phyloP scores from a whole-genome alignment of 2,329 filamentous ascomycete species.

The Zymoseptoria brevis region DNA sequence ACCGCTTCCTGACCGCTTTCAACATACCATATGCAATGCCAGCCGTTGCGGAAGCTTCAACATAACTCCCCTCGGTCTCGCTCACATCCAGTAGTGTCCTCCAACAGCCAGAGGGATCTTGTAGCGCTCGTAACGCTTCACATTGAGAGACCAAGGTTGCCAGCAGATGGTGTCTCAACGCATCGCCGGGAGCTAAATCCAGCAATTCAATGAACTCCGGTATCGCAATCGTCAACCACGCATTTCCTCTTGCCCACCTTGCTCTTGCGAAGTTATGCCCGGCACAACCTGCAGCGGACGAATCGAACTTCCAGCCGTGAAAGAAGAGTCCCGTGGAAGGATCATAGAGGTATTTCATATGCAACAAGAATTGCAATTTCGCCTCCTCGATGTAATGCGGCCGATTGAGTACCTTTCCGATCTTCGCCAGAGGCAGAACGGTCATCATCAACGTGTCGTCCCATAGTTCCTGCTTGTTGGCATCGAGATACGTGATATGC shows the following conservation, averaged over 20 bases:
- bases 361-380: slow-evolving; percentile 67
- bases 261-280: slow-evolving; percentile 51
- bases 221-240: slow-evolving; percentile 75
- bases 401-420: slow-evolving; percentile 60
- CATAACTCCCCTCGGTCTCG: slow-evolving; percentile 60
- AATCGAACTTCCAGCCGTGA: slow-evolving; percentile 73
- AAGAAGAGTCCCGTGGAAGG: slow-evolving; percentile 64
- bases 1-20: slow-evolving; percentile 62
- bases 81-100: slow-evolving; percentile 64
- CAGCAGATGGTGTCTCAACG: slow-evolving; percentile 52
- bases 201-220: slow-evolving; percentile 72
- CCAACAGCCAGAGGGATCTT: slow-evolving; percentile 60
- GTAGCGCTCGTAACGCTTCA: slow-evolving; percentile 53
- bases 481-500: slow-evolving; percentile 63
- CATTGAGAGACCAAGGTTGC: slow-evolving; percentile 62
- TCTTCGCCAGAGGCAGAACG: slow-evolving; percentile 71
- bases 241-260: slow-evolving; percentile 55
- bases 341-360: slow-evolving; percentile 73
- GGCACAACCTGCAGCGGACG: slow-evolving; percentile 43
- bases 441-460: slow-evolving; percentile 88
- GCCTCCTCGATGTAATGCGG: slow-evolving; percentile 70
- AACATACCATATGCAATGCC: slow-evolving; percentile 75
- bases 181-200: slow-evolving; percentile 51
- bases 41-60: slow-evolving; percentile 69
- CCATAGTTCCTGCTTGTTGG: slow-evolving; percentile 70